phyloP scores from a whole-genome alignment of 495 filamentous ascomycete genomes.

The Corynascus novoguineensis region DNA sequence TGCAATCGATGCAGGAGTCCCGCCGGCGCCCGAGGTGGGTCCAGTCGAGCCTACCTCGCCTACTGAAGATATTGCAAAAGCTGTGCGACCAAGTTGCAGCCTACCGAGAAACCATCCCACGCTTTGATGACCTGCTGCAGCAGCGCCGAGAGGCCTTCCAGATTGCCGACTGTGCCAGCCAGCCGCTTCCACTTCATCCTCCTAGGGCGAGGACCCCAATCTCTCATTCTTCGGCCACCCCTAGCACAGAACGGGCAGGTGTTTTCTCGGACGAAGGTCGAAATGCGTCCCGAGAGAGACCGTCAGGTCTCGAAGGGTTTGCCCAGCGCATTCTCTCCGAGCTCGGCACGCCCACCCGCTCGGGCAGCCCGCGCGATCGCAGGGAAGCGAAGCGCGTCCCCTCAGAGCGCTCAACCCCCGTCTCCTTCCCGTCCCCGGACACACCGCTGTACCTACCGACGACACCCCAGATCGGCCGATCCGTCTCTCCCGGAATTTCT shows the following conservation, averaged over 20 bases:
- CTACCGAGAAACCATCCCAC: slow-evolving; percentile 63
- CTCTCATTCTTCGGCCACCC: slow-evolving; percentile 12
- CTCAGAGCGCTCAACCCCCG: slow-evolving; percentile 29
- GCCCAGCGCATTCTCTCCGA: slow-evolving; percentile 54
- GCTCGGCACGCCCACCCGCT: slow-evolving; percentile 45
- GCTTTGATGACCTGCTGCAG: slow-evolving; percentile 70
- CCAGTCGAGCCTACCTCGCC: slow-evolving; percentile 40
- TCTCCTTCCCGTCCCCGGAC: slow-evolving; percentile 26
- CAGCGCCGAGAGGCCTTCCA: slow-evolving; percentile 65
- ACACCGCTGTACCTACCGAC: slow-evolving; percentile 26
- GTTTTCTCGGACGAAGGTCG: slow-evolving; percentile 32
- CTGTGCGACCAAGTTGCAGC: slow-evolving; percentile 60
- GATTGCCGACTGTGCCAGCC: slow-evolving; percentile 41
- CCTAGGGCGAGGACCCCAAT: slow-evolving; percentile 20
- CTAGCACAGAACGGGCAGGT: slow-evolving; percentile 1
- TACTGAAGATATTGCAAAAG: slow-evolving; percentile 46
- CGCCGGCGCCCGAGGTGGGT: slow-evolving; percentile 48
- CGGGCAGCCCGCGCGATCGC: slow-evolving; percentile 45
- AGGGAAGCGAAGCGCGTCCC: slow-evolving; percentile 26
- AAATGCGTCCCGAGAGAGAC: slow-evolving; percentile 39
- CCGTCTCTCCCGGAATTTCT: slow-evolving; percentile 31
- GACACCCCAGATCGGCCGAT: slow-evolving; percentile 18
- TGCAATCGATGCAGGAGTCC: slow-evolving; percentile 43
- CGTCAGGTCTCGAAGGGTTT: slow-evolving; percentile 48
- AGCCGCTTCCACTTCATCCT: slow-evolving; percentile 19